Evolutionary conservation across 257 asterid genomes (phyloP).

Genomic region (Solanum tarijense): DNA sequence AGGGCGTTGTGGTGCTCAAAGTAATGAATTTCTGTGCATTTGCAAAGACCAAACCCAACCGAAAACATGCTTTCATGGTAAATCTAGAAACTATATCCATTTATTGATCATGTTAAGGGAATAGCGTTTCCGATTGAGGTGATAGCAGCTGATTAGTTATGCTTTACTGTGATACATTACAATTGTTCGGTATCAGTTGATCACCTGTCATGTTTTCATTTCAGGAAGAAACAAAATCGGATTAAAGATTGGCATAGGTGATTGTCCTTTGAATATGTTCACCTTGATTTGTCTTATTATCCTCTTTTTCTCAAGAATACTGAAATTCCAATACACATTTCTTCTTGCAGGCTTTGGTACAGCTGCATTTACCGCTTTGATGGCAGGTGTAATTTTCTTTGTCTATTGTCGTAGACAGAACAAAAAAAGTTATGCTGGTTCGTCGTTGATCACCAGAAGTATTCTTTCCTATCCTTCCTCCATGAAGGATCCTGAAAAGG

Average conservation of each 20-base stretch:
- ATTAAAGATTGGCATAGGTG: neutral
- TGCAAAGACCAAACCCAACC: neutral
- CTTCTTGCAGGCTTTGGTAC: conserved; percentile 32
- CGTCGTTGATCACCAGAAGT: conserved; percentile 18
- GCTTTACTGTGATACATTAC: neutral
- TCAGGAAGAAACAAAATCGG: neutral
- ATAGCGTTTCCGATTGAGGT: neutral
- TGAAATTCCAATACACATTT: neutral
- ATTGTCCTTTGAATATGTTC: neutral
- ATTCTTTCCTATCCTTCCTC: conserved; percentile 40
- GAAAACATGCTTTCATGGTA: neutral
- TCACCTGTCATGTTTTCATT: neutral
- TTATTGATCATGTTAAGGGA: neutral
- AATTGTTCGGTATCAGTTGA: neutral
- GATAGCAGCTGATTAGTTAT: neutral
- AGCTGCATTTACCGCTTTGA: conserved; percentile 18
- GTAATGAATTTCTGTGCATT: neutral
- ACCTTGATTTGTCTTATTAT: neutral
- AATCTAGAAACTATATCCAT: neutral
- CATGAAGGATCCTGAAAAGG: conserved; percentile 23
- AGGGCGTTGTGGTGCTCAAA: conserved; percentile 8
- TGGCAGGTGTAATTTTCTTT: conserved; percentile 14
- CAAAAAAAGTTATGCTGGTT: neutral
- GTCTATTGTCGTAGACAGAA: conserved; percentile 11
- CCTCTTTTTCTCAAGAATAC: neutral